Percentiles rank a stretch among this genome's conserved stretches.
Conservation (phyloP, 331 rosid species). For the Dryas integrifolia region DNA sequence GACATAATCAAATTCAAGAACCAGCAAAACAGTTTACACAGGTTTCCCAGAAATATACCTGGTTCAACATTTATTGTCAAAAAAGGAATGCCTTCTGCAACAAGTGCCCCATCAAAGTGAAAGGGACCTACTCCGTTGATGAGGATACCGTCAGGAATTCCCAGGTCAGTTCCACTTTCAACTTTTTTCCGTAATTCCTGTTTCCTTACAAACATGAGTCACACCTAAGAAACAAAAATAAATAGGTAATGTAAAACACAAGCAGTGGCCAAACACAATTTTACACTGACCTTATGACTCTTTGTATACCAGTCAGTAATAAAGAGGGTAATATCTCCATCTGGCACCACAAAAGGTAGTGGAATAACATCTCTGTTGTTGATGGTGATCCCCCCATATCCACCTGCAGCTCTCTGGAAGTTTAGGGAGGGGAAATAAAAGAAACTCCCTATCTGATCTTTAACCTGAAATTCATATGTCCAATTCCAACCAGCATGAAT, state of each 20-base stretch:
- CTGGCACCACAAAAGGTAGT: conserved; percentile 69
- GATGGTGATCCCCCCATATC: conserved; percentile 76
- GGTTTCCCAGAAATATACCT: conserved; percentile 43
- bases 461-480: conserved; percentile 91
- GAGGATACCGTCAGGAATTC: conserved; percentile 76
- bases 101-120: conserved; percentile 56
- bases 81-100: conserved; percentile 59
- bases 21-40: background rate
- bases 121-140: conserved; percentile 81
- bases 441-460: conserved; percentile 96
- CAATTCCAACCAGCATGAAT: conserved; percentile 94
- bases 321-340: conserved; percentile 81
- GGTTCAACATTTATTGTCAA: conserved; percentile 71
- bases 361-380: conserved; percentile 76
- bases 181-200: conserved; percentile 72
- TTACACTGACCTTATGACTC: conserved; percentile 64
- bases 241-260: conserved; percentile 11
- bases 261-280: conserved; percentile 6
- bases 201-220: conserved; percentile 29
- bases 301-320: conserved; percentile 79
- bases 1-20: background rate
- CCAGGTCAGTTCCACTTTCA: conserved; percentile 61
- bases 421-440: conserved; percentile 81
- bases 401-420: conserved; percentile 90
- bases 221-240: conserved; percentile 12